A percentile compares a stretch with the other conserved stretches of the same genome.
phyloP scores from a whole-genome alignment of 805 yeast species.

The Metschnikowia anglica region DNA sequence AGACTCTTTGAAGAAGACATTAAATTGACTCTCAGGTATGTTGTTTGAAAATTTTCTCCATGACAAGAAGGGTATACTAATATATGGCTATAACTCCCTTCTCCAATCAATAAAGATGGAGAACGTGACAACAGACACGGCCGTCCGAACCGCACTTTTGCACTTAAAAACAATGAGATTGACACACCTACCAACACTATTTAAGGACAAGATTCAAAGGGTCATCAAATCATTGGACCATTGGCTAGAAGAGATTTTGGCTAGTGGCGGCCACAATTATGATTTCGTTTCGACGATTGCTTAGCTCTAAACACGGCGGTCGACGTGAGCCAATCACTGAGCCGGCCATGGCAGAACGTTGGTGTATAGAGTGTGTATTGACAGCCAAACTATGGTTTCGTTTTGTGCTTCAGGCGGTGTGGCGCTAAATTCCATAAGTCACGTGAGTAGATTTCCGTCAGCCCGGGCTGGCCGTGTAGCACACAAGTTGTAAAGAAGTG shows the following conservation, averaged over 20 bases:
- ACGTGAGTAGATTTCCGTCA: background rate
- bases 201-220: background rate
- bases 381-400: too few species aligned
- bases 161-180: slow-evolving; percentile 8
- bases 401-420: too few species aligned
- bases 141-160: slow-evolving; percentile 6
- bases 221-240: slow-evolving; percentile 6
- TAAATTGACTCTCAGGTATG: slow-evolving; percentile 5
- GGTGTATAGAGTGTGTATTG: too few species aligned
- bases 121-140: slow-evolving; percentile 6
- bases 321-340: too few species aligned
- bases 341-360: too few species aligned
- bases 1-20: slow-evolving; percentile 4
- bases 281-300: slow-evolving; percentile 7
- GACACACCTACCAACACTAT: background rate
- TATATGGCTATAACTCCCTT: slow-evolving; percentile 3
- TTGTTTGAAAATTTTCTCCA: background rate
- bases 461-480: background rate
- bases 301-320: background rate
- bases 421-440: background rate
- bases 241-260: slow-evolving; percentile 9
- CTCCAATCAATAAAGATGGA: slow-evolving; percentile 1
- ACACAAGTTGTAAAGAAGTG: too few species aligned
- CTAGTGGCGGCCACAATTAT: slow-evolving; percentile 6
- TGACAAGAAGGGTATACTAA: slow-evolving; percentile 1